These are phyloP conservation scores for Phanerochaete sordida DNA, from an alignment of 768 basidiomycete genomes.

Conservation along the genomic window DNA sequence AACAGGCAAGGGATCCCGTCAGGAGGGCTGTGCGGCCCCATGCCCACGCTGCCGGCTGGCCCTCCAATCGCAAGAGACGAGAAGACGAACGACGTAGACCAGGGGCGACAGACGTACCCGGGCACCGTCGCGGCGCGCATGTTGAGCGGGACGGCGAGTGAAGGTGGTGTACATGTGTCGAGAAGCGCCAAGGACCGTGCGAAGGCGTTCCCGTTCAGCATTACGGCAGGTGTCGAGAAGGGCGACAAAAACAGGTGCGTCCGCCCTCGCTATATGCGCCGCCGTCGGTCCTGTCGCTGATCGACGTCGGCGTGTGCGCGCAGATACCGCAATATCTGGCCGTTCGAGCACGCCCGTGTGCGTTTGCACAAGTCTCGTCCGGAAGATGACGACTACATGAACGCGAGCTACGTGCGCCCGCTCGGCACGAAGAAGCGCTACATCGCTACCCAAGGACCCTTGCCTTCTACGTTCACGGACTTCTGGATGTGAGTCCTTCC, in stretches of 20 bases:
- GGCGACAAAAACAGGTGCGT: constrained; percentile 87
- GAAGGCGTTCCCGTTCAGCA: constrained; percentile 74
- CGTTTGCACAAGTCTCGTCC: constrained; percentile 43
- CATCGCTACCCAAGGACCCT: constrained; percentile 94
- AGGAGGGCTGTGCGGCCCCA: neutral
- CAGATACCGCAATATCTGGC: constrained; percentile 96
- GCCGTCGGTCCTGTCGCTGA: neutral
- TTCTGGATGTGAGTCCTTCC: constrained; percentile 84
- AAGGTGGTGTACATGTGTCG: neutral
- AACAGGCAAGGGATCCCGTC: neutral
- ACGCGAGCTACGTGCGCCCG: constrained; percentile 91
- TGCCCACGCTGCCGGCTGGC: neutral
- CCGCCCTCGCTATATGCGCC: neutral
- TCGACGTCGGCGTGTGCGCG: neutral
- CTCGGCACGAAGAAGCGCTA: constrained; percentile 78
- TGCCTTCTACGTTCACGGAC: constrained; percentile 84
- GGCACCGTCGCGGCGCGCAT: neutral
- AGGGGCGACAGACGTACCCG: neutral
- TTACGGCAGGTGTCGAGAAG: constrained; percentile 94
- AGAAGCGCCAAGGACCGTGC: neutral
- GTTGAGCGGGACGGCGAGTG: neutral
- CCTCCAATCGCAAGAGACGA: neutral
- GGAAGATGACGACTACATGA: constrained; percentile 83
- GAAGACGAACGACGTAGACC: neutral
- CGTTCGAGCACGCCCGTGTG: constrained; percentile 93